Percentiles rank a stretch among this genome's conserved stretches.
These are phyloP conservation scores for Lathyrus oleraceus DNA, from an alignment of 306 rosid species.

Conservation along the genomic window DNA sequence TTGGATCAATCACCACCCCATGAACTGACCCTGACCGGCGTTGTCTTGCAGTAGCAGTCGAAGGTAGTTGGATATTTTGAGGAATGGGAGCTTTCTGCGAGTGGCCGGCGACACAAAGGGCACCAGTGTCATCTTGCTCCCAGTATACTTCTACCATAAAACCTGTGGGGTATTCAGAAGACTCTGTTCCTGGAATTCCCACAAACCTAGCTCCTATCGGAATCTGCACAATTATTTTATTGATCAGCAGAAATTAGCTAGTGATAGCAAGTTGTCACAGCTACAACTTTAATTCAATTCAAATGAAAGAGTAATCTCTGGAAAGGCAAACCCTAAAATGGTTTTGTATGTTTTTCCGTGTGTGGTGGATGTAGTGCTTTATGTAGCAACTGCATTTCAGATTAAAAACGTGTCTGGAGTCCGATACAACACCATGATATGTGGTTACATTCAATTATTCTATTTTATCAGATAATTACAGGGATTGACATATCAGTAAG, in stretches of 20 bases:
- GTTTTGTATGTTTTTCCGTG: background rate
- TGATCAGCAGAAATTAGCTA: constrained; percentile 18
- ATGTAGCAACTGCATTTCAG: background rate
- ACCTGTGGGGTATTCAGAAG: constrained; percentile 64
- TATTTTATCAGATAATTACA: background rate
- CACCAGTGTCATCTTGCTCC: constrained; percentile 83
- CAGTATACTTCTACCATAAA: constrained; percentile 79
- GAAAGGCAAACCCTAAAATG: constrained; percentile 8
- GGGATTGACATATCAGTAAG: background rate
- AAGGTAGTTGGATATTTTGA: constrained; percentile 34
- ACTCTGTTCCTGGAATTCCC: constrained; percentile 78
- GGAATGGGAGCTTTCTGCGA: constrained; percentile 58
- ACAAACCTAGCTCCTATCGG: constrained; percentile 77
- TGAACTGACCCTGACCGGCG: constrained; percentile 32
- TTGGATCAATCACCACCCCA: constrained; percentile 64
- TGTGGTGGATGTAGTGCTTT: background rate
- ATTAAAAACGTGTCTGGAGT: background rate
- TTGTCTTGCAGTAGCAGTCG: constrained; percentile 36
- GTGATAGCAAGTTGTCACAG: background rate
- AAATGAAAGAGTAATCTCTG: background rate
- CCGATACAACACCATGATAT: background rate
- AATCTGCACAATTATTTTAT: constrained; percentile 48
- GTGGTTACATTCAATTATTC: background rate
- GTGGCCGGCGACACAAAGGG: constrained; percentile 70
- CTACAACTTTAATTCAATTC: background rate